Evolutionary conservation across 148 eudicot species (phyloP).

Genomic region (Fagopyrum esculentum): DNA sequence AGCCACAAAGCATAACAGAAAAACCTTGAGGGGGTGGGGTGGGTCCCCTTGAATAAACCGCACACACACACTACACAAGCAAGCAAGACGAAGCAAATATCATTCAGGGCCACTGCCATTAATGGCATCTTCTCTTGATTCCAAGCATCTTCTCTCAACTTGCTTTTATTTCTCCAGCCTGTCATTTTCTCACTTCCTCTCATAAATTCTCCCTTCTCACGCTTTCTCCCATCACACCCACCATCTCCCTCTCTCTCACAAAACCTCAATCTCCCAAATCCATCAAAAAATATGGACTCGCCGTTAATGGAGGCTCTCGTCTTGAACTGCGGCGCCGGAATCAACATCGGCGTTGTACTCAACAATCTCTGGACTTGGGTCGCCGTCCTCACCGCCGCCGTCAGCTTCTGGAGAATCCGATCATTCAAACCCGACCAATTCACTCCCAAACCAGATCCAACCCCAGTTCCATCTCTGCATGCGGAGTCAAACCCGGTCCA

Average conservation of each 20-base stretch:
- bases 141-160: constrained; percentile 4
- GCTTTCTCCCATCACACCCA: background rate
- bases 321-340: background rate
- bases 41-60: too few species aligned
- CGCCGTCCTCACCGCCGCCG: constrained; percentile 14
- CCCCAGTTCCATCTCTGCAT: background rate
- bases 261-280: background rate
- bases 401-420: constrained; percentile 9
- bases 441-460: background rate
- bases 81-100: too few species aligned
- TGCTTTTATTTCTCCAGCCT: background rate
- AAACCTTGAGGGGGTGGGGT: too few species aligned
- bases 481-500: background rate
- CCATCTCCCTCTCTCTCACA: background rate
- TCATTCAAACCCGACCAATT: background rate
- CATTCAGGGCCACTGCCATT: background rate
- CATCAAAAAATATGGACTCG: background rate
- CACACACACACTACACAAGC: too few species aligned
- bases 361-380: constrained; percentile 12
- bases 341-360: background rate
- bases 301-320: background rate
- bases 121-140: constrained; percentile 2
- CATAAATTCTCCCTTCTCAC: background rate
- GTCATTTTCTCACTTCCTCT: background rate
- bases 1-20: too few species aligned